These are phyloP conservation scores for Gelatoporia subvermispora DNA, from an alignment of 768 basidiomycete species.

Conservation along the genomic window DNA sequence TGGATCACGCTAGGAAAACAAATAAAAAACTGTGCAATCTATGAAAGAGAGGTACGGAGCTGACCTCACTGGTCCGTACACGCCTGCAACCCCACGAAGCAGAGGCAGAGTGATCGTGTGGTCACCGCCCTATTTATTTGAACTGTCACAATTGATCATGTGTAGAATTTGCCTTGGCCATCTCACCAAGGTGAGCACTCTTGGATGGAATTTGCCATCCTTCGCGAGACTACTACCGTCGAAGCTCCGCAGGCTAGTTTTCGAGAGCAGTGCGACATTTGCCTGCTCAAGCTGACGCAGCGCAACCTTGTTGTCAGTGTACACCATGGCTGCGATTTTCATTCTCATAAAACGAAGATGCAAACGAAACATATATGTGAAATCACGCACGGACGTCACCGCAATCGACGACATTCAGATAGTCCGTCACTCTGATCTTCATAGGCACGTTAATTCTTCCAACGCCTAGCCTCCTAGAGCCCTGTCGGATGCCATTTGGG, in stretches of 20 bases:
- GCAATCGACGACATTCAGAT: constrained; percentile 26
- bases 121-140: constrained; percentile 20
- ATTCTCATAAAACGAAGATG: not conserved
- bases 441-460: constrained; percentile 26
- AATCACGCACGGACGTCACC: constrained; percentile 25
- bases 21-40: not conserved
- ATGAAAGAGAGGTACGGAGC: not conserved
- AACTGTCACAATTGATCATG: too few relatives aligned
- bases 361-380: too few relatives aligned
- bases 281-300: constrained; percentile 29
- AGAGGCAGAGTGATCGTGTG: constrained; percentile 29
- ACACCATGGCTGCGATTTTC: constrained; percentile 17
- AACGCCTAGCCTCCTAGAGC: constrained; percentile 24
- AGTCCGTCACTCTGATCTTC: constrained; percentile 22
- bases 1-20: constrained; percentile 24
- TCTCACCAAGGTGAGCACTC: constrained; percentile 26
- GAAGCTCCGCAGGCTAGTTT: constrained; percentile 9
- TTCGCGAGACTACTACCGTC: constrained; percentile 21
- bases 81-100: constrained; percentile 23
- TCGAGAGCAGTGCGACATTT: constrained; percentile 19
- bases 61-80: constrained; percentile 28
- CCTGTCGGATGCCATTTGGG: constrained; percentile 30
- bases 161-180: not conserved
- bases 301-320: constrained; percentile 26
- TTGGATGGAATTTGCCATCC: constrained; percentile 30